Conservation (phyloP, 176 grass and related monocot species). For the Hyparrhenia diplandra region DNA sequence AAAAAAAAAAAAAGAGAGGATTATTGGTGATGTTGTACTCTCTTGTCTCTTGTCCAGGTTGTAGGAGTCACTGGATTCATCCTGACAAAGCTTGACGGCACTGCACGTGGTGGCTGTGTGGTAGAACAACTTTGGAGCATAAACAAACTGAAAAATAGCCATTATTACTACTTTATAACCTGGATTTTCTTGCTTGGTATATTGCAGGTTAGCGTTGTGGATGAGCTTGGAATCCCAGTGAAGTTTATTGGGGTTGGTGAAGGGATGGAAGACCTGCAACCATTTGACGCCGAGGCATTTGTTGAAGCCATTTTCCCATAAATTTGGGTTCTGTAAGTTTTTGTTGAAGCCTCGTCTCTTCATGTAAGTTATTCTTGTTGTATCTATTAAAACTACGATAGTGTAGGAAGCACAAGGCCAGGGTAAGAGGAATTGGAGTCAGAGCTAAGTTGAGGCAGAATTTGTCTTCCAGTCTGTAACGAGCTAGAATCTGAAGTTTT, state of each 20-base stretch:
- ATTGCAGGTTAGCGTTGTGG: constrained; percentile 85
- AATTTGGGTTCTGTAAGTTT: constrained; percentile 13
- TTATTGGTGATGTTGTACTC: background rate
- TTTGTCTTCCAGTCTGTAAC: background rate
- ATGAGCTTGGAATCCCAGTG: constrained; percentile 93
- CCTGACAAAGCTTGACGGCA: constrained; percentile 84
- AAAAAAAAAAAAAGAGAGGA: background rate
- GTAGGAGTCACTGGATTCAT: constrained; percentile 93
- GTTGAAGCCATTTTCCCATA: constrained; percentile 92
- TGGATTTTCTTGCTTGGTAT: background rate
- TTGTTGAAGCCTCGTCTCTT: no score
- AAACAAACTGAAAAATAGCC: background rate
- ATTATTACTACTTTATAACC: background rate
- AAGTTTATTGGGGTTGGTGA: constrained; percentile 95
- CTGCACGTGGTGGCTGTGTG: constrained; percentile 88
- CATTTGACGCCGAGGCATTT: constrained; percentile 89
- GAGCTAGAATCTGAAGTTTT: background rate
- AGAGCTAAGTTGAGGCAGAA: background rate
- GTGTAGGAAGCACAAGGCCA: background rate
- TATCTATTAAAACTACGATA: background rate
- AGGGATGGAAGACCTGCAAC: constrained; percentile 92
- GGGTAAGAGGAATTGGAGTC: background rate
- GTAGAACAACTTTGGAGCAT: constrained; percentile 34
- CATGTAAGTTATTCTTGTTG: background rate
- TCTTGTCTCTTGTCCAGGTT: constrained; percentile 45